Percentiles rank a stretch among this genome's conserved stretches.
Evolutionary conservation across 495 filamentous ascomycete genomes (phyloP).

Genomic region (Parathielavia hyrcaniae): DNA sequence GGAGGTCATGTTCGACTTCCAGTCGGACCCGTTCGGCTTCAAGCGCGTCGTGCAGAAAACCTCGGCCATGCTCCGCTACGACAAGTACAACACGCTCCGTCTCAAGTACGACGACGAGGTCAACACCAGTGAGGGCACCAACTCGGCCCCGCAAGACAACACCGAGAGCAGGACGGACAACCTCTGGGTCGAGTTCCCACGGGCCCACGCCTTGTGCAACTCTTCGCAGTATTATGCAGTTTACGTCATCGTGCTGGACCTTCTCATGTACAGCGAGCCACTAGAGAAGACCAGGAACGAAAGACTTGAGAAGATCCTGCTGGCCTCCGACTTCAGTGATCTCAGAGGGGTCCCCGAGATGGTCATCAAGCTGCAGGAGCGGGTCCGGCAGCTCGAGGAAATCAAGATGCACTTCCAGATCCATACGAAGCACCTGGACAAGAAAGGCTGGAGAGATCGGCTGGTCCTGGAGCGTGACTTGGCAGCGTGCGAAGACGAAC

Average conservation of each 20-base stretch:
- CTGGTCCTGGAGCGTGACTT: conserved; percentile 81
- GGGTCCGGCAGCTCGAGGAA: conserved; percentile 89
- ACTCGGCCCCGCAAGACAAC: conserved; percentile 43
- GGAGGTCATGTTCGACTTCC: conserved; percentile 97
- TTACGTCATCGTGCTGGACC: conserved; percentile 93
- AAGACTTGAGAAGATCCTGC: conserved; percentile 94
- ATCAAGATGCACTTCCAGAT: conserved; percentile 96
- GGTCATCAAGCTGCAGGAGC: conserved; percentile 82
- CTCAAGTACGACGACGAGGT: conserved; percentile 97
- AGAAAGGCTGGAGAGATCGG: conserved; percentile 84
- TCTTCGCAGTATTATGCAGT: conserved; percentile 94
- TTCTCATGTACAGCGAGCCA: conserved; percentile 91
- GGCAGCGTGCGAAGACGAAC: conserved; percentile 83
- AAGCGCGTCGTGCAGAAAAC: conserved; percentile 91
- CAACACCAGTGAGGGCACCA: conserved; percentile 48
- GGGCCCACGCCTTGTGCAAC: conserved; percentile 86
- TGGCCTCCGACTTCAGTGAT: conserved; percentile 99
- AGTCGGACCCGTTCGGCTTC: conserved; percentile 87
- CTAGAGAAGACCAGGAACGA: conserved; percentile 92
- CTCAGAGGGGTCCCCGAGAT: conserved; percentile 88
- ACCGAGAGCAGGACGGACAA: conserved; percentile 82
- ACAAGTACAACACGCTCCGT: conserved; percentile 96
- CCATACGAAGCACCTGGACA: conserved; percentile 80
- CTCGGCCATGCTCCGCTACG: conserved; percentile 85
- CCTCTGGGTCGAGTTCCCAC: conserved; percentile 92